Evolutionary conservation across 805 yeast species (phyloP), one percentile per base, ranked within the genome.

Genomic region (Nadsonia fulvescens): DNA sequence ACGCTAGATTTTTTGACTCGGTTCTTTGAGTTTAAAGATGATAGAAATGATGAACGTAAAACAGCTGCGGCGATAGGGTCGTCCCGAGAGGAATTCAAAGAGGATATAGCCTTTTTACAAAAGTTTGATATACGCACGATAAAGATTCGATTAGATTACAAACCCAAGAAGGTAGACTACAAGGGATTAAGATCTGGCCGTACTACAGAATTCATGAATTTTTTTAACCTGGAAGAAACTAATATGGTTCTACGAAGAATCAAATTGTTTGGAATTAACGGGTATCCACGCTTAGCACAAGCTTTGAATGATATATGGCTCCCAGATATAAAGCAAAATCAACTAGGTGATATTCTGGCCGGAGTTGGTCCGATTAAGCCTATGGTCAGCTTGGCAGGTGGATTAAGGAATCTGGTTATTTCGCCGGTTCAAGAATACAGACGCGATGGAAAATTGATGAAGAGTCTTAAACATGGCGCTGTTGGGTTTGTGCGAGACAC

Each of bases 161-260:
- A 81, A 44, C 96, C 98, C 0, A 82, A 82, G 44, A 76, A 70
- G 37, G 61, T 86, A 15, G 92, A 86, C 46, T 78, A 76, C 42
- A 66, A 70, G 2, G 94, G 93, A 0, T 61, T 83, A 15, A 58
- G 78, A 31, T 74, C 93, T 0, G 96, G 96, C 0, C 81, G 74
- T 33, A 66, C 81, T 0, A 70, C 75, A 3, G 95, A 86, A 44
- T 63, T 89, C 27, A 70, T 81, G 64, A 89, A 89, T 44, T 66
- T 89, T 35, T 83, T 89, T 49, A 72, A 74, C 5, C 57, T 89
- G 19, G 94, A 86, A 41, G 95, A 82, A 20, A 76, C 95, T 0
- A 69, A 65, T 20, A 63, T 89, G 43, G 56, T 61, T 1, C 51
- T 89, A 34, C 64, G 66, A 32, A 61, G 64, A 10, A 62, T 71